Evolutionary conservation across 1,284 basidiomycete genomes (phyloP), one percentile per base, ranked within the genome.

Genomic region (Irpex sp.): DNA sequence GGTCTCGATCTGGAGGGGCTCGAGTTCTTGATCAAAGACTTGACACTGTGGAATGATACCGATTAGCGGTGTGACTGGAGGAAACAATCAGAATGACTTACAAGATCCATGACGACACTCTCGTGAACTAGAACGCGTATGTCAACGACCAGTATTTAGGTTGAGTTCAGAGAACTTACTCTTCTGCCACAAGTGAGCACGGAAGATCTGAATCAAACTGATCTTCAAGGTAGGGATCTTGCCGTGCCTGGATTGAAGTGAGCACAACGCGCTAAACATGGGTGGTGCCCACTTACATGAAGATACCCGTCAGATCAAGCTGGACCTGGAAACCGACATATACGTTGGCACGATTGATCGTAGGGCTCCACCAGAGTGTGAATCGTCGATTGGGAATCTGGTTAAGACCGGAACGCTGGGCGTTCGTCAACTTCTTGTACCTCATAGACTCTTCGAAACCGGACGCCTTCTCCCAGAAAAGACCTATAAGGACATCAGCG

Each of bases 241-340:
- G 70, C 95, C 96, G 76, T 97, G 94, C 92, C 92, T 93, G 70
- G 75, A 14, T 53, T 49, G 54, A 37, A 48, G 42, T 67, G 55
- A 70, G 65, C 21, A 59, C 63, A 64, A 37, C 61, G 48, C 42
- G 23, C 49, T 14, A 45, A 14, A n/a, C 14, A 58, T 16, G 42
- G 12, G 57, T 10, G 6, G 7, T 8, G 19, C 53, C 6, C n/a
- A 72, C 82, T 69, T 58, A 83, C 90, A 93, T 93, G 80, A 93
- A 93, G 62, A 93, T 93, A 73, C 94, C 96, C 23, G 96, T 98
- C 66, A 98, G 77, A 82, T 98, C 96, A 57, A 98, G 85, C 72
- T 98, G 97, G 19, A 99, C 97, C 76, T 99, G 97, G 91, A 99
- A 99, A 85, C 96, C 97, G 72, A 98, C 95, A 72, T 98, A 98